phyloP scores from a whole-genome alignment of 306 rosid species.

The Quillaja saponaria region DNA sequence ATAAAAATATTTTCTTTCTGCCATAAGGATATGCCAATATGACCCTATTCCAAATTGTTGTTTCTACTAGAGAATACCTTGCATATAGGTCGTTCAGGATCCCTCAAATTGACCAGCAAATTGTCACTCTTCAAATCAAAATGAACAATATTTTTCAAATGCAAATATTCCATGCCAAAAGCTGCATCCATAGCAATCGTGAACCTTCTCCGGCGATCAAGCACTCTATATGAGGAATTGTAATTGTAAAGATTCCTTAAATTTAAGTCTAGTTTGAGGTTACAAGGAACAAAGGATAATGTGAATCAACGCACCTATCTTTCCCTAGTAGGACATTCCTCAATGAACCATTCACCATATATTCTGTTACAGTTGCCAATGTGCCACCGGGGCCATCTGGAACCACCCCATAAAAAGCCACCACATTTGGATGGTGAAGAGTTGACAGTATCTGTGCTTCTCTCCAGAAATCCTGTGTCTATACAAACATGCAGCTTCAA shows the following conservation, averaged over 20 bases:
- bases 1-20: not conserved
- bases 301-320: slow-evolving; percentile 53
- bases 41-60: not conserved
- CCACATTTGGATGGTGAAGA: slow-evolving; percentile 97
- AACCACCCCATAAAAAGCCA: slow-evolving; percentile 92
- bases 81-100: slow-evolving; percentile 85
- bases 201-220: slow-evolving; percentile 84
- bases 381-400: slow-evolving; percentile 87
- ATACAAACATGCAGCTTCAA: slow-evolving; percentile 24
- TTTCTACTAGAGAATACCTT: slow-evolving; percentile 57
- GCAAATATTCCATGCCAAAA: slow-evolving; percentile 98
- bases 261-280: slow-evolving; percentile 12
- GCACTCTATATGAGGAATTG: slow-evolving; percentile 63
- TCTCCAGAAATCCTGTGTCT: slow-evolving; percentile 94
- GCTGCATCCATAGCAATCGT: slow-evolving; percentile 90
- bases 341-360: slow-evolving; percentile 90
- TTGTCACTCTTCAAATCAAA: slow-evolving; percentile 96
- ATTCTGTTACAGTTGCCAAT: slow-evolving; percentile 89
- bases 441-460: slow-evolving; percentile 90
- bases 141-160: slow-evolving; percentile 85
- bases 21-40: not conserved
- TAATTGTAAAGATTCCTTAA: slow-evolving; percentile 23
- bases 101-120: slow-evolving; percentile 89
- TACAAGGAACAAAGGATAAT: slow-evolving; percentile 12
- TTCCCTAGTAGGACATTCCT: slow-evolving; percentile 76